Evolutionary conservation across 2,329 filamentous ascomycete species (phyloP).

Genomic region (Pseudopyricularia cyperi): DNA sequence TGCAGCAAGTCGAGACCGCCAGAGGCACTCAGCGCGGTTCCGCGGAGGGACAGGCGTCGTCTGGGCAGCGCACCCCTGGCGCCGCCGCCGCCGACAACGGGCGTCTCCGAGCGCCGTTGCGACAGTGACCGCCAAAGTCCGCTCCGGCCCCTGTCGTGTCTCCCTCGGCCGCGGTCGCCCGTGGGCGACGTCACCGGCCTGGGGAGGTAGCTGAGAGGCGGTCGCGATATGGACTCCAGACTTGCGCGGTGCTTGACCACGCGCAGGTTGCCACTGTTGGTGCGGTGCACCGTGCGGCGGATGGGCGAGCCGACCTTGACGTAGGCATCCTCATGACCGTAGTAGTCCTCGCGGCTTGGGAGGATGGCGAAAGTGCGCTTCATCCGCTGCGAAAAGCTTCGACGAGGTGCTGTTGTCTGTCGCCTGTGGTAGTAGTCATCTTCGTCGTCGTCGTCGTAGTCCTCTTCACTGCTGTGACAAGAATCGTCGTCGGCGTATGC

Average conservation of each 20-base stretch:
- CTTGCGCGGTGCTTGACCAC: slow-evolving; percentile 43
- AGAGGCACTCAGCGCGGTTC: background rate
- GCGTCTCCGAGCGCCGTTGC: slow-evolving; percentile 6
- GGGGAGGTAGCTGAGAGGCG: slow-evolving; percentile 1
- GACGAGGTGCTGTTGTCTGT: slow-evolving; percentile 26
- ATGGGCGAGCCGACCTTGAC: slow-evolving; percentile 21
- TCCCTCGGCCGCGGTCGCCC: background rate
- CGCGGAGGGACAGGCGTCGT: background rate
- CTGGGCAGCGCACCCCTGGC: background rate
- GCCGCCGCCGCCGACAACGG: background rate
- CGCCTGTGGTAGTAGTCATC: background rate
- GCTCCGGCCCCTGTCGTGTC: slow-evolving; percentile 2
- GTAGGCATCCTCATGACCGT: slow-evolving; percentile 12
- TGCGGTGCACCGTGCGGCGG: slow-evolving; percentile 44
- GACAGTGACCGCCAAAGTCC: background rate
- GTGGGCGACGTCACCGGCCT: slow-evolving; percentile 25
- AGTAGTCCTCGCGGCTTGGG: slow-evolving; percentile 26
- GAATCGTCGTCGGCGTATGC: slow-evolving; percentile 23
- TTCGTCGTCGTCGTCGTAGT: slow-evolving; percentile 26
- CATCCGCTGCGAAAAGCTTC: slow-evolving; percentile 38
- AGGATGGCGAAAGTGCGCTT: slow-evolving; percentile 49
- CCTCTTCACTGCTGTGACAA: slow-evolving; percentile 13
- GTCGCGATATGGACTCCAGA: slow-evolving; percentile 24
- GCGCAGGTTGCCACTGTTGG: slow-evolving; percentile 44
- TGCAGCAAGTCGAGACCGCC: slow-evolving; percentile 23